Evolutionary conservation across 768 basidiomycete species (phyloP).

Genomic region (Agaricus subrufescens): DNA sequence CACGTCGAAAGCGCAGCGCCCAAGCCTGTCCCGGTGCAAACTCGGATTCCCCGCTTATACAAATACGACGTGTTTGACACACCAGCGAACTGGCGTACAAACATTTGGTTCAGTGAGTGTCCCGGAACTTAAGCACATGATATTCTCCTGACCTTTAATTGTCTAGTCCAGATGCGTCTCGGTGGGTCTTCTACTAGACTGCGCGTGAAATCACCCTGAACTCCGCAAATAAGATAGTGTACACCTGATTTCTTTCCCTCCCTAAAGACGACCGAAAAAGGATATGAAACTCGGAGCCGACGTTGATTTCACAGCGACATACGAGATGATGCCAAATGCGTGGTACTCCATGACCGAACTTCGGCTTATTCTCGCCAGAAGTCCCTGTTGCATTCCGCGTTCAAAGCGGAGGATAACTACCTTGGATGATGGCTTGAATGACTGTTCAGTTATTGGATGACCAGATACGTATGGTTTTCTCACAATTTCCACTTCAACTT

Average conservation of each 20-base stretch:
- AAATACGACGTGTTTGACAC: conserved; percentile 75
- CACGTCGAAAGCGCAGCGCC: conserved; percentile 80
- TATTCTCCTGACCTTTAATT: conserved; percentile 59
- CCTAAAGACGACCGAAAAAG: conserved; percentile 27
- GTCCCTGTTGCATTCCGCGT: conserved; percentile 83
- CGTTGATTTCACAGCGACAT: conserved; percentile 17
- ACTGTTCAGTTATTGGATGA: conserved; percentile 8
- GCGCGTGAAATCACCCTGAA: conserved; percentile 80
- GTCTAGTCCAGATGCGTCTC: conserved; percentile 68
- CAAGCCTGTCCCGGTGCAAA: conserved; percentile 82
- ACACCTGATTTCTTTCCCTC: conserved; percentile 69
- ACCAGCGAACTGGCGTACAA: conserved; percentile 56
- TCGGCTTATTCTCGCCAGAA: conserved; percentile 76
- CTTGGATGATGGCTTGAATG: conserved; percentile 67
- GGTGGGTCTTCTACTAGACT: conserved; percentile 72
- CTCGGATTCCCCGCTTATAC: conserved; percentile 77
- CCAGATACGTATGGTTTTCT: conserved; percentile 18
- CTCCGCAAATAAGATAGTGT: conserved; percentile 82
- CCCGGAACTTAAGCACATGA: not conserved
- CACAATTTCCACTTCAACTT: conserved; percentile 74
- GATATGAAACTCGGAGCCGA: not conserved
- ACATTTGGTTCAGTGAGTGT: not conserved
- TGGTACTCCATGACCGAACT: conserved; percentile 77
- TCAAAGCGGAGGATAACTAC: conserved; percentile 76
- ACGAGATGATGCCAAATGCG: conserved; percentile 84